Evolutionary conservation across 1,139 yeast species (phyloP).

Genomic region (Pichiaceae sp.): DNA sequence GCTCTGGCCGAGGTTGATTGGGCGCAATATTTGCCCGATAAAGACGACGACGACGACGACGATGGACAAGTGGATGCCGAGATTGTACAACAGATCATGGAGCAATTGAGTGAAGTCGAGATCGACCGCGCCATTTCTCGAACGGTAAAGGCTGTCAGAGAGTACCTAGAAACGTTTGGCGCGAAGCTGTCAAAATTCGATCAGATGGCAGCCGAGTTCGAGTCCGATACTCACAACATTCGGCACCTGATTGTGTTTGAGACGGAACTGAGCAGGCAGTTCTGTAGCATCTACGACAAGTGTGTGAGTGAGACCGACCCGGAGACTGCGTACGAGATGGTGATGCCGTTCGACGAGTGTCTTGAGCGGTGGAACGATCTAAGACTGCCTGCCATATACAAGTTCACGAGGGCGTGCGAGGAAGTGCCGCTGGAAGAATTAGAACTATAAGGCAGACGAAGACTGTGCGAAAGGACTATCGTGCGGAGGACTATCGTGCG

Average conservation of each 20-base stretch:
- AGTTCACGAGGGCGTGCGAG: slow-evolving; percentile 6
- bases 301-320: too few species aligned
- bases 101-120: slow-evolving; percentile 12
- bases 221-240: slow-evolving; percentile 13
- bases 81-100: slow-evolving; percentile 8
- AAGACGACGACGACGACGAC: slow-evolving; percentile 4
- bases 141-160: slow-evolving; percentile 16
- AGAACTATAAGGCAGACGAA: not conserved
- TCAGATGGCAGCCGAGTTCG: slow-evolving; percentile 11
- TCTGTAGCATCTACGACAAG: slow-evolving; percentile 2
- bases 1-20: slow-evolving; percentile 13
- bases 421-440: not conserved
- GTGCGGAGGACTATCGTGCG: too few species aligned
- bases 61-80: slow-evolving; percentile 8
- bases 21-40: slow-evolving; percentile 7
- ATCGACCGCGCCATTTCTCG: slow-evolving; percentile 12
- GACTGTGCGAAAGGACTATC: too few species aligned
- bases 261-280: slow-evolving; percentile 12
- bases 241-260: slow-evolving; percentile 10
- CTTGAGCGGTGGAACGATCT: not conserved
- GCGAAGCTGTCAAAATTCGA: slow-evolving; percentile 7
- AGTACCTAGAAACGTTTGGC: slow-evolving; percentile 9
- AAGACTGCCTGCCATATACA: slow-evolving; percentile 16
- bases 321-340: slow-evolving; percentile 1
- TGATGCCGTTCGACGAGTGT: not conserved